Base-by-base conservation (phyloP, 805 yeast genomes). In the Kuraishia capsulata region DNA sequence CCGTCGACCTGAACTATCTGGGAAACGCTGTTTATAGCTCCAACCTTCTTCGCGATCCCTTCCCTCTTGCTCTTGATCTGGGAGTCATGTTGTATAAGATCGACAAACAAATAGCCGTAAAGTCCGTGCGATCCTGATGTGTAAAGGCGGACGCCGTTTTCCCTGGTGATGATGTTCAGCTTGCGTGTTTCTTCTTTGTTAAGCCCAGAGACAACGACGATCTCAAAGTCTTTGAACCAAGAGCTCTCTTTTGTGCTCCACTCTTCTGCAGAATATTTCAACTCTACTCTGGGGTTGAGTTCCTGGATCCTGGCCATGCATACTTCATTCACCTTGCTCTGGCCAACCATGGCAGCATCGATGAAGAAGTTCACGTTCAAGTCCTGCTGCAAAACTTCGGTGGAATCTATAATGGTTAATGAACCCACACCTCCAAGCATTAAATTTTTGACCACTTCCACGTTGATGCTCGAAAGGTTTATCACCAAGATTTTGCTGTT, bases 341-440 rank as follows among this genome's bases (percentile, higher is more conserved):
- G 46, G 1, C 92, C 95, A 4, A 81, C 51, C 31, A 77, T 76
- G 2, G 55, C 49, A 23, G 65, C 70, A 35, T 70, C 71, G 20
- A 86, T 53, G 53, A 86, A 85, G 56, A 87, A 89, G 54, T 88
- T 92, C 1, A 78, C 69, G 3, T 78, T 77, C 42, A 82, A 68
- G 52, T 86, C 95, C 31, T 69, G 74, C 28, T 73, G 81, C 2
- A 56, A 52, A 1, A 85, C 73, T 0, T 35, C 48, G 3, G 78
- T 60, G 25, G 57, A 50, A 59, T 89, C 97, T 39, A 79, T 52
- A 0, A 92, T 62, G n/a, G 80, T 78, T 21, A 90, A 58, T 1
- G 80, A 64, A 3, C 95, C 95, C 41, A 90, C 65, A 4, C 98
- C 98, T 21, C 95, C 94, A 19, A 92, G 68, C 16, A 85, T 85